Evolutionary conservation across 2,329 filamentous ascomycete genomes (phyloP).

Genomic region (Periconia macrospinosa): DNA sequence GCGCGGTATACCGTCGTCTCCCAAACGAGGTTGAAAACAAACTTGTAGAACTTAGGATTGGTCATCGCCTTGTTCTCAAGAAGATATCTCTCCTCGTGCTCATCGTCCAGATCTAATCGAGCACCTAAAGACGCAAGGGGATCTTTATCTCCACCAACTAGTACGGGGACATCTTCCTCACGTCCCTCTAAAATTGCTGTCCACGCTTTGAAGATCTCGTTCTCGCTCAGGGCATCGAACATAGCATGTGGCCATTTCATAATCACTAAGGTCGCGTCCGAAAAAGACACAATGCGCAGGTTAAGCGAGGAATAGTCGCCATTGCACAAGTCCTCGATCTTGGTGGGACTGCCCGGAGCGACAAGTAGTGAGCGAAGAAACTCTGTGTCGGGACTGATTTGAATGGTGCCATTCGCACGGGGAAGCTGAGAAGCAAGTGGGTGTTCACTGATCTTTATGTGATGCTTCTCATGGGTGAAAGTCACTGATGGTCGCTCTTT

Average conservation of each 20-base stretch:
- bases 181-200: constrained; percentile 21
- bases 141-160: constrained; percentile 21
- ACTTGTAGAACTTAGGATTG: constrained; percentile 9
- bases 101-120: not conserved
- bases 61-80: constrained; percentile 11
- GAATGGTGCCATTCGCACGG: constrained; percentile 4
- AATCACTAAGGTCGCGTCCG: constrained; percentile 24
- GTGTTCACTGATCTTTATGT: constrained; percentile 47
- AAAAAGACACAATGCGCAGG: constrained; percentile 21
- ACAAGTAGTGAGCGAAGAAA: constrained; percentile 6
- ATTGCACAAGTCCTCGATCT: constrained; percentile 20
- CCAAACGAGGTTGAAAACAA: constrained; percentile 17
- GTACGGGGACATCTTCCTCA: constrained; percentile 18
- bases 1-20: constrained; percentile 14
- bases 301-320: constrained; percentile 17
- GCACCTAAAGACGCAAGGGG: constrained; percentile 15
- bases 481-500: constrained; percentile 44
- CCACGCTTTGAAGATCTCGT: constrained; percentile 23
- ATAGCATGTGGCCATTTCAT: constrained; percentile 26
- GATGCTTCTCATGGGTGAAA: constrained; percentile 44
- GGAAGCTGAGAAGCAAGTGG: constrained; percentile 46
- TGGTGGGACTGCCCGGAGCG: constrained; percentile 4
- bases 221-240: constrained; percentile 21
- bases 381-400: constrained; percentile 3
- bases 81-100: constrained; percentile 13